These are phyloP conservation scores for Triangularia setosa DNA, from an alignment of 2,329 filamentous ascomycete species.

Conservation along the genomic window DNA sequence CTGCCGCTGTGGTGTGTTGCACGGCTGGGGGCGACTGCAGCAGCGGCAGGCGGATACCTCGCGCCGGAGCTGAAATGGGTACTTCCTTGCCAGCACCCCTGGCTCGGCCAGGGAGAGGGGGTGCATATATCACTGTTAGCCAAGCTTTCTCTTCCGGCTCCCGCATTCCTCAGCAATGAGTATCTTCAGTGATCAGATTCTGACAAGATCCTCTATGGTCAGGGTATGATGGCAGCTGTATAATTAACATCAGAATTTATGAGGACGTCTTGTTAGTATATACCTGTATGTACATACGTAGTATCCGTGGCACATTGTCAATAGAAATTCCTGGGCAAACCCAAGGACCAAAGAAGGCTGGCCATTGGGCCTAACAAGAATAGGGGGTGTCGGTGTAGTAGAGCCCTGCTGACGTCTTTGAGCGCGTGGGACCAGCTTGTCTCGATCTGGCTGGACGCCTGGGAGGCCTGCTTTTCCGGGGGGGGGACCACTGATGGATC, in stretches of 20 bases:
- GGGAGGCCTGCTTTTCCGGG: constrained; percentile 4
- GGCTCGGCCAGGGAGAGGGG: constrained; percentile 11
- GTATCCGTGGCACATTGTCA: too few species aligned
- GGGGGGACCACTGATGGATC: constrained; percentile 27
- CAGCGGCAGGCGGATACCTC: constrained; percentile 20
- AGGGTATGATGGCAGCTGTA: too few species aligned
- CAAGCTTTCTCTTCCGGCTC: background rate
- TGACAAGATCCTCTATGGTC: too few species aligned
- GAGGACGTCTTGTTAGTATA: too few species aligned
- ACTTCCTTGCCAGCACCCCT: constrained; percentile 8
- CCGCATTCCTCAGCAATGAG: background rate
- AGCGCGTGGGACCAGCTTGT: constrained; percentile 24
- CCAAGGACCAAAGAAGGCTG: background rate
- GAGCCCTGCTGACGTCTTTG: constrained; percentile 21
- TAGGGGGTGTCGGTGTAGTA: constrained; percentile 20
- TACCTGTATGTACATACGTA: too few species aligned
- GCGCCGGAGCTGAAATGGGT: constrained; percentile 24
- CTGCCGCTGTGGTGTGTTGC: background rate
- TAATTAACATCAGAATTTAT: too few species aligned
- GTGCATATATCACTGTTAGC: constrained; percentile 18
- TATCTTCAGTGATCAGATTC: background rate
- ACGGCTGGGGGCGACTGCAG: constrained; percentile 21
- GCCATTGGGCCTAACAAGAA: constrained; percentile 5
- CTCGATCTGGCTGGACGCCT: constrained; percentile 24
- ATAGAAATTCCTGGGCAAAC: background rate